Conservation (phyloP, 2,329 filamentous ascomycete genomes). For the Ambrosiella beaveri region DNA sequence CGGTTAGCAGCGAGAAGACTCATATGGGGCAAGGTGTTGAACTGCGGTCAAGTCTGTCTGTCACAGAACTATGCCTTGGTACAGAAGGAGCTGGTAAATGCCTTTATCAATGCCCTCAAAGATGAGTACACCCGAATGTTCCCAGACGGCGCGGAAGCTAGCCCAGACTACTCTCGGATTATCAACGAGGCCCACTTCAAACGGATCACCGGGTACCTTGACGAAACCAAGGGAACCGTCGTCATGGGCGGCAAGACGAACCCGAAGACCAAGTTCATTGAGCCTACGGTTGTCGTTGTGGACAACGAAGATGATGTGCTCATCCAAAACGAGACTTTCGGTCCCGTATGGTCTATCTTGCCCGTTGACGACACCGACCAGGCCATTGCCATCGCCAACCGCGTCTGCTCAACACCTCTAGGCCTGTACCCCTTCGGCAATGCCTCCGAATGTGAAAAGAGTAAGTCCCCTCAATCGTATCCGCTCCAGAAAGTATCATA, state of each 20-base stretch:
- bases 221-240: slow-evolving; percentile 65
- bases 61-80: slow-evolving; percentile 85
- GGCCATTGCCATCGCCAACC: slow-evolving; percentile 66
- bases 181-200: slow-evolving; percentile 65
- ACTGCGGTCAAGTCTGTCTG: slow-evolving; percentile 82
- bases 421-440: slow-evolving; percentile 73
- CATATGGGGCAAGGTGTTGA: slow-evolving; percentile 74
- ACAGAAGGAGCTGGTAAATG: slow-evolving; percentile 52
- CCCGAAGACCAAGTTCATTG: slow-evolving; percentile 64
- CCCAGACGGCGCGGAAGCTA: slow-evolving; percentile 63
- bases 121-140: slow-evolving; percentile 59
- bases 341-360: slow-evolving; percentile 74
- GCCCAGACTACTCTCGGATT: slow-evolving; percentile 62
- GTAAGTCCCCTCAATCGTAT: slow-evolving; percentile 27
- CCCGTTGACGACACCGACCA: slow-evolving; percentile 66
- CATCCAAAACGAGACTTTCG: slow-evolving; percentile 74
- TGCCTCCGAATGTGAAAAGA: slow-evolving; percentile 57
- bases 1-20: slow-evolving; percentile 66
- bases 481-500: not conserved
- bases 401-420: slow-evolving; percentile 67
- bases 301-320: slow-evolving; percentile 58
- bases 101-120: slow-evolving; percentile 60
- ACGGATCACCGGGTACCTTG: slow-evolving; percentile 81
- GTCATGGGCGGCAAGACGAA: slow-evolving; percentile 75
- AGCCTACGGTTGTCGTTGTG: slow-evolving; percentile 82